Evolutionary conservation across 805 yeast genomes (phyloP).

Genomic region (Grigorovia jiainica): DNA sequence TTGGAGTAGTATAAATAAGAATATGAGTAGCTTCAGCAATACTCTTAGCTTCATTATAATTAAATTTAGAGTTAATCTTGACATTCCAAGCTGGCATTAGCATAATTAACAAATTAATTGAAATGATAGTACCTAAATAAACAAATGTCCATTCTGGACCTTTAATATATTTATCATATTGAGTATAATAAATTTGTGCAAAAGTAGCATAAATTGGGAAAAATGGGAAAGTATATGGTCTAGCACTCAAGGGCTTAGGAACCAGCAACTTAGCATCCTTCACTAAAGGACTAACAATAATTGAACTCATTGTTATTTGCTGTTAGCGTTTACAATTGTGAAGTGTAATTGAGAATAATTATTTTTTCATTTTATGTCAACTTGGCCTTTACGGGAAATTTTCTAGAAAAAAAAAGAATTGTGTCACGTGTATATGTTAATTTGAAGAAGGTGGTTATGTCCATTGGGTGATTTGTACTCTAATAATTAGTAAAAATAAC

Average conservation of each 20-base stretch:
- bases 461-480: too few species aligned
- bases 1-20: slow-evolving; percentile 71
- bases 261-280: slow-evolving; percentile 64
- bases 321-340: neutral
- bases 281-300: slow-evolving; percentile 64
- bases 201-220: slow-evolving; percentile 67
- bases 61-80: slow-evolving; percentile 56
- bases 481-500: too few species aligned
- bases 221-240: slow-evolving; percentile 82
- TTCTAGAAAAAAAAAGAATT: neutral
- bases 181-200: slow-evolving; percentile 48
- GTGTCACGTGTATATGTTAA: neutral
- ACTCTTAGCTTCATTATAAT: slow-evolving; percentile 44
- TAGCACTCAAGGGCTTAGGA: slow-evolving; percentile 47
- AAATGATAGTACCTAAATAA: slow-evolving; percentile 60
- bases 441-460: too few species aligned
- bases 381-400: neutral
- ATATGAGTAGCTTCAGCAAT: slow-evolving; percentile 62
- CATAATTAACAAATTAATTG: slow-evolving; percentile 68
- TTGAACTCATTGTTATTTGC: neutral
- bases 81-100: slow-evolving; percentile 94
- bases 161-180: slow-evolving; percentile 72
- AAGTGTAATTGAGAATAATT: too few species aligned
- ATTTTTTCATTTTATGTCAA: too few species aligned
- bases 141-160: slow-evolving; percentile 97